A percentile compares a stretch with the other conserved stretches of the same genome.
These are phyloP conservation scores for Paraphoma sp. DNA, from an alignment of 2,329 filamentous ascomycete species.

Conservation along the genomic window DNA sequence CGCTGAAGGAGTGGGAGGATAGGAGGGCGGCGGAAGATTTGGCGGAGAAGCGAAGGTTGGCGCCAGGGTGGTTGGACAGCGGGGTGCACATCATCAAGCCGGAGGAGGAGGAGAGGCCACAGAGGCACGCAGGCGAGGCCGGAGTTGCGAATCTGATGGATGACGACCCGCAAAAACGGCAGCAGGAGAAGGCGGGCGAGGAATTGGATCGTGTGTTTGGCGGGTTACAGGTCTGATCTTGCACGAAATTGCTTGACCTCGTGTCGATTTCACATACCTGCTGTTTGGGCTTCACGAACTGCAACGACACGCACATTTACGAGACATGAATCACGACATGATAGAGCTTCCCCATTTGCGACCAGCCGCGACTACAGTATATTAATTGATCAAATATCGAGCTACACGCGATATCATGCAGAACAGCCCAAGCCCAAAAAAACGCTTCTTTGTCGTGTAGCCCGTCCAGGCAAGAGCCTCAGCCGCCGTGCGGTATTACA, in stretches of 20 bases:
- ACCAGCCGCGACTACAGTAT: constrained; percentile 33
- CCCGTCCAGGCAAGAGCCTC: constrained; percentile 2
- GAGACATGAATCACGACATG: constrained; percentile 52
- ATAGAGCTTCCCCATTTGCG: constrained; percentile 4
- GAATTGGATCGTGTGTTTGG: constrained; percentile 70
- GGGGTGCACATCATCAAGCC: constrained; percentile 70
- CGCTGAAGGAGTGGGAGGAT: constrained; percentile 74
- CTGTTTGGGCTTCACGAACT: too few species aligned
- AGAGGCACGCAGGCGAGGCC: neutral
- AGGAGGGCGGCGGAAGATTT: constrained; percentile 69
- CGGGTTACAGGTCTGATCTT: constrained; percentile 55
- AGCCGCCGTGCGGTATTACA: constrained; percentile 49
- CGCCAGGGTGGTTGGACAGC: constrained; percentile 82
- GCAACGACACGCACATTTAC: neutral
- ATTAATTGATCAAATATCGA: constrained; percentile 38
- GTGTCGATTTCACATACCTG: neutral
- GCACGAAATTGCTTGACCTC: neutral
- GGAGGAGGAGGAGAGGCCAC: constrained; percentile 58
- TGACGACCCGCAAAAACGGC: constrained; percentile 25
- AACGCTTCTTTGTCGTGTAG: constrained; percentile 8
- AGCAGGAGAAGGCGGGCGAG: constrained; percentile 63
- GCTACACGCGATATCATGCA: constrained; percentile 26
- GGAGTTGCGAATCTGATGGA: constrained; percentile 22
- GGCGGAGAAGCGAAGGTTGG: constrained; percentile 79
- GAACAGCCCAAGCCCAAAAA: constrained; percentile 18